Evolutionary conservation across 1,284 basidiomycete genomes (phyloP).

Genomic region (Mycena citricolor): DNA sequence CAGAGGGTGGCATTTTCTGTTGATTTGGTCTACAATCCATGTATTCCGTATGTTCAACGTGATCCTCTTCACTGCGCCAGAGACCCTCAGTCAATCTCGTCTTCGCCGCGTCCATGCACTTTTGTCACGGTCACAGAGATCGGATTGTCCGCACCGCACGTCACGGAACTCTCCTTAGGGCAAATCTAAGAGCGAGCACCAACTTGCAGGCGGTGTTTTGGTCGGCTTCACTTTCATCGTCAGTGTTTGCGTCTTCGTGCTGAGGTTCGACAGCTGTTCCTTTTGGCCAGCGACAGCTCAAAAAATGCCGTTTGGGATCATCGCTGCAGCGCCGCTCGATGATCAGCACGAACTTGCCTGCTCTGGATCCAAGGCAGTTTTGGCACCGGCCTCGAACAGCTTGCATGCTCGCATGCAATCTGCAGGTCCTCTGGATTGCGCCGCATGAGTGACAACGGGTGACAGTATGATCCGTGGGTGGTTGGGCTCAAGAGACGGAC

Average conservation of each 20-base stretch:
- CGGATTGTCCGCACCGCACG: too few relatives aligned
- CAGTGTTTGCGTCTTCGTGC: constrained; percentile 65
- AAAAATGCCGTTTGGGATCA: constrained; percentile 46
- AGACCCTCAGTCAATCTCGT: too few relatives aligned
- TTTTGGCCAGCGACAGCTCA: constrained; percentile 43
- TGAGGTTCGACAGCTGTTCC: constrained; percentile 72
- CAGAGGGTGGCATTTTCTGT: too few relatives aligned
- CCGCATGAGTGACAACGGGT: constrained; percentile 65
- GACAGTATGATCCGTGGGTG: constrained; percentile 62
- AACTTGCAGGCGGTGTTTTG: constrained; percentile 22
- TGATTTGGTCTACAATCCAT: too few relatives aligned
- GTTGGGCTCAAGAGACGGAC: too few relatives aligned
- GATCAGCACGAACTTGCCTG: constrained; percentile 67
- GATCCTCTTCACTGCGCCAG: constrained; percentile 59
- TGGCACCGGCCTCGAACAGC: constrained; percentile 60
- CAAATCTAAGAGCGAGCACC: constrained; percentile 30
- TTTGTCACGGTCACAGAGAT: too few relatives aligned
- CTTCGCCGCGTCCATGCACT: too few relatives aligned
- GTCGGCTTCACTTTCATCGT: constrained; percentile 40
- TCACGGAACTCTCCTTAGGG: constrained; percentile 53
- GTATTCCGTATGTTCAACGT: too few relatives aligned
- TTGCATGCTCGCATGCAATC: constrained; percentile 61
- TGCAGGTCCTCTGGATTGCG: constrained; percentile 61
- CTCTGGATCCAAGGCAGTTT: constrained; percentile 26
- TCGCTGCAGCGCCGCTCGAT: constrained; percentile 56